phyloP scores from a whole-genome alignment of 768 basidiomycete species.

The Boletus subcaerulescens region DNA sequence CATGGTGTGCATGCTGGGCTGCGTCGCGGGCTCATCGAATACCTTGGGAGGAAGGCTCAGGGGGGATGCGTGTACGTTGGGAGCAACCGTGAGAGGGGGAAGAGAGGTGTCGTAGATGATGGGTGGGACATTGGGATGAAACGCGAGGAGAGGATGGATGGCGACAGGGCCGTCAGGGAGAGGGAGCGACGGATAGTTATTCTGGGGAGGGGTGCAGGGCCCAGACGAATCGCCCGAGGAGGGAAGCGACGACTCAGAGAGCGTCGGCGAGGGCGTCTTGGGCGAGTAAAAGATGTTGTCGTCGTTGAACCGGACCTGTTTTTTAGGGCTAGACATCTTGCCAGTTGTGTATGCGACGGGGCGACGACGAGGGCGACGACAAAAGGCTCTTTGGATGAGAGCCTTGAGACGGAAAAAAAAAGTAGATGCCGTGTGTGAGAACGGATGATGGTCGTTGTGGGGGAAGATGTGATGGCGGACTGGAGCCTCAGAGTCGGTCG shows the following conservation, averaged over 20 bases:
- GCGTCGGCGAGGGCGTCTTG: slow-evolving; percentile 23
- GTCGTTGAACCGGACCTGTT: slow-evolving; percentile 33
- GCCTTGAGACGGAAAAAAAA: slow-evolving; percentile 9
- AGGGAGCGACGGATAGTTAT: slow-evolving; percentile 11
- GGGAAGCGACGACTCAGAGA: slow-evolving; percentile 29
- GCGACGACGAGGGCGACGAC: slow-evolving; percentile 8
- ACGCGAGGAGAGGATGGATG: slow-evolving; percentile 32
- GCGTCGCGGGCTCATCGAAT: slow-evolving; percentile 32
- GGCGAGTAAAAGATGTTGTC: slow-evolving; percentile 35
- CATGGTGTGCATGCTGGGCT: slow-evolving; percentile 28
- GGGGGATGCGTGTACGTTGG: slow-evolving; percentile 28
- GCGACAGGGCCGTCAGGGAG: slow-evolving; percentile 28
- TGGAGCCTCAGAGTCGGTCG: neutral
- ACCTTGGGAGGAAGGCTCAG: slow-evolving; percentile 18
- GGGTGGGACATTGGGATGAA: slow-evolving; percentile 22
- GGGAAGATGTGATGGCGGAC: slow-evolving; percentile 1
- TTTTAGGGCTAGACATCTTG: slow-evolving; percentile 20
- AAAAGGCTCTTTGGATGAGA: slow-evolving; percentile 11
- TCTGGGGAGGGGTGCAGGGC: slow-evolving; percentile 30
- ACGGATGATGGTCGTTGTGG: slow-evolving; percentile 11
- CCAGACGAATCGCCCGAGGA: slow-evolving; percentile 30
- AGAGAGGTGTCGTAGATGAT: slow-evolving; percentile 21
- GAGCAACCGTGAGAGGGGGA: slow-evolving; percentile 18
- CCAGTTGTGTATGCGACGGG: slow-evolving; percentile 1
- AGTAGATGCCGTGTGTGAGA: slow-evolving; percentile 17